Percentiles rank a stretch among this genome's conserved stretches.
These are phyloP conservation scores for Perilla frutescens DNA, from an alignment of 257 asterid species.

Conservation along the genomic window DNA sequence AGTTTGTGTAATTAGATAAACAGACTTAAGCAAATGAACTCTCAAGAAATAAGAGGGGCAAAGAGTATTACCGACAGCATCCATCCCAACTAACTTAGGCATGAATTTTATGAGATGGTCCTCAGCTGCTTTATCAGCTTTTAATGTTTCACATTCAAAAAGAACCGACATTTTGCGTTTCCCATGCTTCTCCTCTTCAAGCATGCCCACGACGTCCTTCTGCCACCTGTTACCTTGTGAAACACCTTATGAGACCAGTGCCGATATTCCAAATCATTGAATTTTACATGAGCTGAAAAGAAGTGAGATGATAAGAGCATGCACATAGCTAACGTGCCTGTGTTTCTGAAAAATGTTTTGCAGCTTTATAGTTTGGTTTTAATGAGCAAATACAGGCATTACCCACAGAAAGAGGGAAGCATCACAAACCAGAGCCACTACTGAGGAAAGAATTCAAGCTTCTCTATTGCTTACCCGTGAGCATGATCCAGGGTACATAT, in stretches of 20 bases:
- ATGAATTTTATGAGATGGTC: conserved; percentile 87
- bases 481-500: conserved; percentile 79
- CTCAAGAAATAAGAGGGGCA: not conserved
- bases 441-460: not conserved
- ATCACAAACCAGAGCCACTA: not conserved
- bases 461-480: conserved; percentile 69
- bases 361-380: no score
- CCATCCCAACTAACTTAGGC: conserved; percentile 93
- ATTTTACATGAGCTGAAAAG: conserved; percentile 9
- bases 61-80: conserved; percentile 74
- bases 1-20: conserved; percentile 8
- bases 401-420: not conserved
- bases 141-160: conserved; percentile 92
- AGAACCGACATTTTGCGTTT: conserved; percentile 59
- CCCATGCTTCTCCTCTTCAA: conserved; percentile 73
- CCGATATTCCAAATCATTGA: conserved; percentile 10
- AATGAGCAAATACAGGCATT: not conserved
- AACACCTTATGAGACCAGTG: not conserved
- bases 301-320: not conserved
- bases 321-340: not conserved
- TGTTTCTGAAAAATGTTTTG: no score
- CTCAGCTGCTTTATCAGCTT: conserved; percentile 90
- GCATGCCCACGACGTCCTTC: conserved; percentile 82
- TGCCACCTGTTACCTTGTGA: conserved; percentile 75
- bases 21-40: conserved; percentile 7